Evolutionary conservation across 2,329 filamentous ascomycete species (phyloP), one percentile per base, ranked within the genome.

Genomic region (Ramularia endophylla): DNA sequence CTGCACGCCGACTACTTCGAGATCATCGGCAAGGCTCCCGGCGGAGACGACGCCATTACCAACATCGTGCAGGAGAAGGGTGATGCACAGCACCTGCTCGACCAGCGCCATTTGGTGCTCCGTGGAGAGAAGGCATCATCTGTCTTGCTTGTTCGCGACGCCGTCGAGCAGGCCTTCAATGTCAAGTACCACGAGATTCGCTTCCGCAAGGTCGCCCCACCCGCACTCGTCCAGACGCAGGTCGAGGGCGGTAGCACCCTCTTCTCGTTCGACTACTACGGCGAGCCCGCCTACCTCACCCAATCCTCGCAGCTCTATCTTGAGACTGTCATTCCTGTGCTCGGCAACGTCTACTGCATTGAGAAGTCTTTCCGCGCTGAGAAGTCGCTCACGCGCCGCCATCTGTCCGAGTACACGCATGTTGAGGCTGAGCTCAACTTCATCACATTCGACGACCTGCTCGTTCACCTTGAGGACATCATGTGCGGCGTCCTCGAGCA

Each of bases 281-380:
- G 81, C 55, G 85, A 95, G 67, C 78, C 83, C 55, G 85, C 92
- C 45, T 98, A 89, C 72, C 80, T 98, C 49, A 97, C 92, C 3
- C 92, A 98, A 69, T 95, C 89, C 3, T 94, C 87, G 25, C 92
- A 98, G 68, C 80, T 98, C 40, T 98, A 98, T 69, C 84, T 98
- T 44, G 92, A 98, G 74, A 98, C 92, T 22, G 87, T 83, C 52
- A 73, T 98, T 22, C 87, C 90, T 8, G 87, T 84, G 38, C 75
- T 97, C 58, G 92, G 92, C 55, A 87, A 95, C 63, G 88, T 95
- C 39, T 98, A 94, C 77, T 97, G 90, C 64, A 90, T 98, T 58
- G 89, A 95, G 67, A 95, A 95, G 66, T 97, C 90, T 2, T 98
- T 98, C 82, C 89, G 92, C 48, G 92, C 92, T 11, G 92, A 98